Percentiles rank a stretch among this genome's conserved stretches.
Conservation (phyloP, 495 filamentous ascomycete species). For the Glarea lozoyensis region DNA sequence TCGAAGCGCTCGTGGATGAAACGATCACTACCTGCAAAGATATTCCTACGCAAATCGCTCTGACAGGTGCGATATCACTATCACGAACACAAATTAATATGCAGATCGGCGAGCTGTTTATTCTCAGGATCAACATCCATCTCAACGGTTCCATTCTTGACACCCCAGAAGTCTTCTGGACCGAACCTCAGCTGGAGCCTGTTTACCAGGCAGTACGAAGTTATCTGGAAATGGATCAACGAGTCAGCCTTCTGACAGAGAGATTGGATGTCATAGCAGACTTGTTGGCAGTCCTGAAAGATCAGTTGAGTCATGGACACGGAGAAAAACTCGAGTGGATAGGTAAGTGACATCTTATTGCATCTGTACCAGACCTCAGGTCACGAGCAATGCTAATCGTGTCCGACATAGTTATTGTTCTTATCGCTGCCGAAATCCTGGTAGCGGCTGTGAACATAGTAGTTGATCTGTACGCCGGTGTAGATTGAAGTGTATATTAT, state of each 20-base stretch:
- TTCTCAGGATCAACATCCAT: conserved; percentile 94
- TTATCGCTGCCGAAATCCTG: conserved; percentile 93
- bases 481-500: conserved; percentile 47
- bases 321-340: conserved; percentile 96
- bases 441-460: conserved; percentile 93
- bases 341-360: conserved; percentile 52
- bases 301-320: conserved; percentile 93
- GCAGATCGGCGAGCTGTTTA: conserved; percentile 97
- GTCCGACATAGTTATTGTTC: conserved; percentile 71
- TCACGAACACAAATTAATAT: conserved; percentile 86
- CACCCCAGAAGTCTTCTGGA: conserved; percentile 96
- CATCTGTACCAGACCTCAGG: background rate
- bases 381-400: too few relatives aligned
- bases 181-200: conserved; percentile 90
- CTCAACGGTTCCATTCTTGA: conserved; percentile 96
- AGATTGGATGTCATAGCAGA: conserved; percentile 90
- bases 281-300: conserved; percentile 86
- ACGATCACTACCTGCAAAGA: conserved; percentile 86
- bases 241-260: conserved; percentile 84
- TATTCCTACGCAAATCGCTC: conserved; percentile 80
- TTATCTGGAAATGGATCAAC: conserved; percentile 96
- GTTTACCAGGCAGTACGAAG: conserved; percentile 90
- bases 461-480: conserved; percentile 85
- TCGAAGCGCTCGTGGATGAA: conserved; percentile 89
- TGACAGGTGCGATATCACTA: conserved; percentile 83